Percentiles rank a stretch among this genome's conserved stretches.
These are phyloP conservation scores for Russula lepida DNA, from an alignment of 768 basidiomycete genomes.

Conservation along the genomic window DNA sequence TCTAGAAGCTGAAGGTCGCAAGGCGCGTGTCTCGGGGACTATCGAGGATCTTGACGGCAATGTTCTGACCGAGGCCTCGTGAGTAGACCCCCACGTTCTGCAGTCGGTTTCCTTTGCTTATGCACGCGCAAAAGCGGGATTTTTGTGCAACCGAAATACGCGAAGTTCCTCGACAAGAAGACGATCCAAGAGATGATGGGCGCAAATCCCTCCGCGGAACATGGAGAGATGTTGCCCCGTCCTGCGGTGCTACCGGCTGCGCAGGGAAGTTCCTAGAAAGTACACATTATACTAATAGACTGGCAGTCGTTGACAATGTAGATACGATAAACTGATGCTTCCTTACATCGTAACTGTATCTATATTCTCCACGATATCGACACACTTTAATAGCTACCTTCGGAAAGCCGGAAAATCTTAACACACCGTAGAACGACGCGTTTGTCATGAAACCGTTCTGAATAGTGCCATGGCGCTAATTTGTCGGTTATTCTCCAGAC, in stretches of 20 bases:
- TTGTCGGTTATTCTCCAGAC: not conserved
- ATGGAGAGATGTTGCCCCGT: slow-evolving; percentile 5
- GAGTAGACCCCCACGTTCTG: slow-evolving; percentile 26
- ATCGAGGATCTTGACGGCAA: slow-evolving; percentile 81
- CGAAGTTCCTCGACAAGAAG: slow-evolving; percentile 58
- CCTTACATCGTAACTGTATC: not conserved
- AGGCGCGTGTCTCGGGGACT: slow-evolving; percentile 56
- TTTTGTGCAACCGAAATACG: slow-evolving; percentile 87
- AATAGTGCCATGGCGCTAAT: not conserved
- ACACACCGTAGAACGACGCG: not conserved
- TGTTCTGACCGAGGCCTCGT: slow-evolving; percentile 76
- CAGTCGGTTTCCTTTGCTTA: not conserved
- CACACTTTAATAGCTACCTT: not conserved
- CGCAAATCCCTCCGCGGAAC: slow-evolving; percentile 31
- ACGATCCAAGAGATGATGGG: slow-evolving; percentile 61
- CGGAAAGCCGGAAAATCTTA: not conserved
- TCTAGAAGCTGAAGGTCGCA: slow-evolving; percentile 65
- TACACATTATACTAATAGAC: not conserved
- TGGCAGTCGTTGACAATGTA: not conserved
- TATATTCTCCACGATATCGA: not conserved
- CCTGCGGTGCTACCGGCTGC: not conserved
- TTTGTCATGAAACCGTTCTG: too few relatives aligned
- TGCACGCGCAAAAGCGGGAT: slow-evolving; percentile 44
- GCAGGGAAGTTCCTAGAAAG: slow-evolving; percentile 1
- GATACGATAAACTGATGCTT: not conserved